These are phyloP conservation scores for Backusella luteola DNA, from an alignment of 192 early-diverging fungal genomes.

Conservation along the genomic window DNA sequence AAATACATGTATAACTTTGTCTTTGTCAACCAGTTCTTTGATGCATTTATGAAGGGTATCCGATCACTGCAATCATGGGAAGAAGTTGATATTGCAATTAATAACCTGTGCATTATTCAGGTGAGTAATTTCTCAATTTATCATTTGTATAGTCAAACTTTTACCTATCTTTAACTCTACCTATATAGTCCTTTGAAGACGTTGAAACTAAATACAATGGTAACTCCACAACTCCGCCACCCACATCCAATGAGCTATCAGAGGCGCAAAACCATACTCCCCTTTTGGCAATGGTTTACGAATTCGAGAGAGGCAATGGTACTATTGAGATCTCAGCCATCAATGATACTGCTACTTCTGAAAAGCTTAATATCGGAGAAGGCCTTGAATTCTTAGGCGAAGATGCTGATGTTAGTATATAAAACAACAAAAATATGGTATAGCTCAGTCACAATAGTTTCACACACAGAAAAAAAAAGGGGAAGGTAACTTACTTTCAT, in stretches of 20 bases:
- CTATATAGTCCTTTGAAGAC: slow-evolving; percentile 33
- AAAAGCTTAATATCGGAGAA: slow-evolving; percentile 13
- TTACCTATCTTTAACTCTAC: not conserved
- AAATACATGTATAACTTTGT: slow-evolving; percentile 46
- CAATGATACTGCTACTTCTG: slow-evolving; percentile 21
- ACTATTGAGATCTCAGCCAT: slow-evolving; percentile 47
- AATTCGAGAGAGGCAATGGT: slow-evolving; percentile 52
- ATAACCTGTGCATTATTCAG: slow-evolving; percentile 49
- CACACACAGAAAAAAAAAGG: not conserved
- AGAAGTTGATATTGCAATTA: slow-evolving; percentile 50
- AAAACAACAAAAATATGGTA: not conserved
- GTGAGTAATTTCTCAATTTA: slow-evolving; percentile 13
- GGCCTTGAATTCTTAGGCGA: slow-evolving; percentile 20
- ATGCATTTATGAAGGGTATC: slow-evolving; percentile 50
- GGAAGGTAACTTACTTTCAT: not conserved
- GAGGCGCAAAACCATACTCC: not conserved
- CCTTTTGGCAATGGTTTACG: slow-evolving; percentile 48
- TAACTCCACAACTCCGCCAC: not conserved
- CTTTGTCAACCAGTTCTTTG: slow-evolving; percentile 55
- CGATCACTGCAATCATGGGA: slow-evolving; percentile 37
- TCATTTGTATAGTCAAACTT: not conserved
- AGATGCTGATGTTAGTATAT: not conserved
- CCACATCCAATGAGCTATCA: not conserved
- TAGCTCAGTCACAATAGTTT: not conserved
- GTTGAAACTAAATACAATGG: slow-evolving; percentile 19